Evolutionary conservation across 495 filamentous ascomycete genomes (phyloP), one percentile per base, ranked within the genome.

Genomic region (Aspergillus mulundensis): DNA sequence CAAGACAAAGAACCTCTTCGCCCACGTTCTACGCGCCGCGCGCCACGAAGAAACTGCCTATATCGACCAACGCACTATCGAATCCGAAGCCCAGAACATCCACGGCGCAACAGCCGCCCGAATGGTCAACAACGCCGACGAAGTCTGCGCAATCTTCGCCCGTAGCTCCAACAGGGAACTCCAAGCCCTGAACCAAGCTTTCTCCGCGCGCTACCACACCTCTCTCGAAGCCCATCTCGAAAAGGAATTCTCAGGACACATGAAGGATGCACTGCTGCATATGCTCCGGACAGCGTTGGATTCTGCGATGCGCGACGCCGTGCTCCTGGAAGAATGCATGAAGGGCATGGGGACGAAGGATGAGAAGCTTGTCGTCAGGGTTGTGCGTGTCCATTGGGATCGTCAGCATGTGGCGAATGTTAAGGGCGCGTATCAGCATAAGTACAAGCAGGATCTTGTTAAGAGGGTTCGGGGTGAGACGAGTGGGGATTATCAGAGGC

Each of bases 221-320:
- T 69, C 79, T 18, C 74, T 98, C 8, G 85, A 89, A 52, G 82
- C 83, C 24, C 84, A 89, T 49, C 80, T 97, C 40, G 77, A 81
- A 50, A 86, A 80, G 73, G 86, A 94, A 64, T 95, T 96, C 71
- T 87, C 85, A 0, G 93, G 92, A 0, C 93, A 97, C 62, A 96
- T 97, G 90, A 81, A 92, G 70, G 80, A 87, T 23, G 91, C 90
- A 0, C 71, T 96, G n/a, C 68, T 91, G 39, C 83, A 81, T 50
- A 89, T 95, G 70, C 72, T 96, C 5, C 81, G 81, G n/a, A 78
- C 82, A 0, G 94, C 88, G 5, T 71, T 82, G 11, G 89, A 97
- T 63, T 87, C 86, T 48, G 88, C 87, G 20, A 85, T 87, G 80
- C 82, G 88, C 42, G 92, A 96, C 63, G 93, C 94, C 0, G 75